These are phyloP conservation scores for Entamoeba nuttalli DNA, from an alignment of 208 protist species.

Conservation along the genomic window DNA sequence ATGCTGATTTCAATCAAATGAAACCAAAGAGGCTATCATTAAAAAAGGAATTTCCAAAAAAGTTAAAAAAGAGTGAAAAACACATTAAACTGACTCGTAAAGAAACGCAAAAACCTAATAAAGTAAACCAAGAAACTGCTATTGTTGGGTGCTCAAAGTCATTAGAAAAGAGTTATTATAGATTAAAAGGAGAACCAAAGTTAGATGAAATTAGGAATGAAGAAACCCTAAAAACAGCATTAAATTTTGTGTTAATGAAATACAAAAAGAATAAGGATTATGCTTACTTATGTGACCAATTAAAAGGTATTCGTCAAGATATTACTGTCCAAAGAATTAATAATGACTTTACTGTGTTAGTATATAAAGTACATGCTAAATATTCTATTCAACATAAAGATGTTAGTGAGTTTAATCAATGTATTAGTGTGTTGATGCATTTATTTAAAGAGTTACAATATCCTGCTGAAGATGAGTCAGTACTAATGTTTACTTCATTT, in stretches of 20 bases:
- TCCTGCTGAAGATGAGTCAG: too few species aligned
- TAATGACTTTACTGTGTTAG: background rate
- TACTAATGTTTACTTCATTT: background rate
- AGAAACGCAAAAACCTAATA: too few species aligned
- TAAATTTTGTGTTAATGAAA: background rate
- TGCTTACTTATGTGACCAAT: background rate
- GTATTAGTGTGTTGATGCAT: background rate
- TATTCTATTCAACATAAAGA: background rate
- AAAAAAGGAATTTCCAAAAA: too few species aligned
- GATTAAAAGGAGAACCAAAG: background rate
- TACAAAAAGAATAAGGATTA: background rate
- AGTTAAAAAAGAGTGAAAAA: too few species aligned
- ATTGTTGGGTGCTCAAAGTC: background rate
- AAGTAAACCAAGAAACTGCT: too few species aligned
- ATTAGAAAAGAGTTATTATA: background rate
- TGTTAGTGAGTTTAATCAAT: background rate
- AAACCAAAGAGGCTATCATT: too few species aligned
- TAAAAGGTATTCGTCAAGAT: background rate
- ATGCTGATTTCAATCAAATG: too few species aligned
- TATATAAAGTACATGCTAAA: background rate
- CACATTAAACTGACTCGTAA: too few species aligned
- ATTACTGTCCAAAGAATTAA: background rate
- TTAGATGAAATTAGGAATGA: background rate
- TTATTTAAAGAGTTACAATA: background rate
- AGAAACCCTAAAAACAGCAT: background rate